Base-by-base conservation (phyloP, 164 flowering plant species). In the Berberis thunbergii region DNA sequence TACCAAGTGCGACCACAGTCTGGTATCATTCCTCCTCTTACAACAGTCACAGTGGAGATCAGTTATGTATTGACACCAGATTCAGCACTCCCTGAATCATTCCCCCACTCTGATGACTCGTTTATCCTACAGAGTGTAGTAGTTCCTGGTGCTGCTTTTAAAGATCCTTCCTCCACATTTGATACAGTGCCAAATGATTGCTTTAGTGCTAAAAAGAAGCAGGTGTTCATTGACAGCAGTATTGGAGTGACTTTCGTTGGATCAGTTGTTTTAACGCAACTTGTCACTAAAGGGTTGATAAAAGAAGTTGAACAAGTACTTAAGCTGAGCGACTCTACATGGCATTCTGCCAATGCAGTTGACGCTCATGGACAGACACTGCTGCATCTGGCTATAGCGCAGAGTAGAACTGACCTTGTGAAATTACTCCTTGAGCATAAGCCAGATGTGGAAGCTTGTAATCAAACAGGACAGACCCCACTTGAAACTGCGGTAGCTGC, bases 91-190 rank as follows among this genome's bases (percentile, higher is more conserved):
- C 89, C 91, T 0, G 77, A 83, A 41, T 71, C 74, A 1, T 74
- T 79, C 46, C 96, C 91, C 43, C 66, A 72, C 73, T 71, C 66
- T 10, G 80, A 80, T 7, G 91, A 88, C 54, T 75, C 82, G 0
- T 84, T 88, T 68, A 79, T 77, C 4, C 66, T 88, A 13, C 88
- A 88, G 40, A 88, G 95, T 66, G 88, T 86, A 12, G 89, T 88
- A 54, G 91, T 80, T 6, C 91, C 96, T 1, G 91, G 96, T 1
- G 89, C 87, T 0, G 77, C 80, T 0, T 65, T 81, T 43, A 87
- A 81, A 62, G 83, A 82, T 45, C 60, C 84, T 0, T 61, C 78
- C 0, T 78, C 84, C 3, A 75, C 70, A 1, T 60, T 69, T 26
- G 89, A 86, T 57, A 50, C 80, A 0, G 81, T 86, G 6, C 91